These are phyloP conservation scores for Wallacemonas collosoma DNA, from an alignment of 208 protist species.

Conservation along the genomic window DNA sequence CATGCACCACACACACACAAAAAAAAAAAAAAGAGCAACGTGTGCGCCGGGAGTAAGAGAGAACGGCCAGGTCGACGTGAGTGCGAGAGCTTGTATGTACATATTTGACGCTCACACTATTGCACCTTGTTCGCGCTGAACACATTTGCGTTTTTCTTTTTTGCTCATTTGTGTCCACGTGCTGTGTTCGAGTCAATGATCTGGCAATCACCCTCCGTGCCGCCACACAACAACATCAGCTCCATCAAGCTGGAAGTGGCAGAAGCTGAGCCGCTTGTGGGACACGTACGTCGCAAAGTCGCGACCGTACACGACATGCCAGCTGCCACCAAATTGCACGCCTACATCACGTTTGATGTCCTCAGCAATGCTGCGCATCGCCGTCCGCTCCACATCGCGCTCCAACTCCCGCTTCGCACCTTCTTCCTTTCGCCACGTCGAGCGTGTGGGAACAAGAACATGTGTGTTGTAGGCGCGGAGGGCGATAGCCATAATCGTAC, in stretches of 20 bases:
- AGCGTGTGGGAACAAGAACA: conserved; percentile 73
- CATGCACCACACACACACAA: conserved; percentile 2
- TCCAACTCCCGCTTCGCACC: conserved; percentile 73
- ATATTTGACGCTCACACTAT: not conserved
- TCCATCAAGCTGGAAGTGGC: conserved; percentile 81
- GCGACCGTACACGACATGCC: conserved; percentile 85
- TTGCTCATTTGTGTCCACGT: too few species aligned
- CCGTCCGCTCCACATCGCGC: conserved; percentile 77
- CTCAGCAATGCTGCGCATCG: conserved; percentile 59
- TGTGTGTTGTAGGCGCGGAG: conserved; percentile 68
- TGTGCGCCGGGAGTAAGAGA: not conserved
- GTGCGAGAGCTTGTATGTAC: not conserved
- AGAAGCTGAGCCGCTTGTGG: conserved; percentile 68
- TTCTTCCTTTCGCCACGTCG: conserved; percentile 86
- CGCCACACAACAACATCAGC: conserved; percentile 84
- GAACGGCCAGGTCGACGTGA: not conserved
- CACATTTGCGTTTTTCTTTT: too few species aligned
- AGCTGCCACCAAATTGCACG: conserved; percentile 62
- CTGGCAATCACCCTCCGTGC: conserved; percentile 52
- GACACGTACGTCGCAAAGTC: conserved; percentile 85
- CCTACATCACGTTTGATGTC: conserved; percentile 65
- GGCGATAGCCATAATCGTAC: conserved; percentile 67
- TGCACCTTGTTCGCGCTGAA: too few species aligned
- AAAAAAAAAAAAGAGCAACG: conserved; percentile 14
- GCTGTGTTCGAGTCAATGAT: too few species aligned